Evolutionary conservation across 2,329 filamentous ascomycete species (phyloP).

Genomic region (Hypoxylon sp.): DNA sequence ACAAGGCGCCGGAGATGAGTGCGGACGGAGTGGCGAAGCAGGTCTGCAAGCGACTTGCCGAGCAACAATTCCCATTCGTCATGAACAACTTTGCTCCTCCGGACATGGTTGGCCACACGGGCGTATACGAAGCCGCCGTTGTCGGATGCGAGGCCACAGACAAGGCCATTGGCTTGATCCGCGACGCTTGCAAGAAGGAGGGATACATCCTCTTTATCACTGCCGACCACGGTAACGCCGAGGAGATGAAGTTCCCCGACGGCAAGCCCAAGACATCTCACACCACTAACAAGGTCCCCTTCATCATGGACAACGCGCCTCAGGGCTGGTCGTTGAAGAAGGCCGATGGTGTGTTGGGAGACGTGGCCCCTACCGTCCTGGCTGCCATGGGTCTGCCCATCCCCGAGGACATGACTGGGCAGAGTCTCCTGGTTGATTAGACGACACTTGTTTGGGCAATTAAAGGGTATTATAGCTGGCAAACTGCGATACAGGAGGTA

Average conservation of each 20-base stretch:
- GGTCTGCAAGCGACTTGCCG: constrained; percentile 83
- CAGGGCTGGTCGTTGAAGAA: constrained; percentile 87
- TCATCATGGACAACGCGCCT: constrained; percentile 97
- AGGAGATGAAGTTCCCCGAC: constrained; percentile 98
- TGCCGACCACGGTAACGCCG: constrained; percentile 95
- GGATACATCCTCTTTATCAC: constrained; percentile 96
- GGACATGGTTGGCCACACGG: constrained; percentile 99
- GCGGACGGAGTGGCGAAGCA: constrained; percentile 89
- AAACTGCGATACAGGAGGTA: not conserved
- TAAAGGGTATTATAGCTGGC: constrained; percentile 9
- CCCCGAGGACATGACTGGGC: constrained; percentile 91
- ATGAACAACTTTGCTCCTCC: constrained; percentile 99
- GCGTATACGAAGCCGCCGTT: constrained; percentile 94
- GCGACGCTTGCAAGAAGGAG: constrained; percentile 91
- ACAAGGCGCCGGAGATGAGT: constrained; percentile 94
- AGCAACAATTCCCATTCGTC: constrained; percentile 90
- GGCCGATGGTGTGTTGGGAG: constrained; percentile 83
- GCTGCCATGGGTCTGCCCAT: constrained; percentile 89
- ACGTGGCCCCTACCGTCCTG: constrained; percentile 94
- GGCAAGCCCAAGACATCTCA: constrained; percentile 98
- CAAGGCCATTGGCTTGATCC: constrained; percentile 90
- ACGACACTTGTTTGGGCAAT: constrained; percentile 6
- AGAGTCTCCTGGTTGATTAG: constrained; percentile 81
- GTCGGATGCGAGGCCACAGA: constrained; percentile 86
- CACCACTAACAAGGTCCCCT: constrained; percentile 97